phyloP scores from a whole-genome alignment of 495 filamentous ascomycete species.

The Glutinoglossum americanum region DNA sequence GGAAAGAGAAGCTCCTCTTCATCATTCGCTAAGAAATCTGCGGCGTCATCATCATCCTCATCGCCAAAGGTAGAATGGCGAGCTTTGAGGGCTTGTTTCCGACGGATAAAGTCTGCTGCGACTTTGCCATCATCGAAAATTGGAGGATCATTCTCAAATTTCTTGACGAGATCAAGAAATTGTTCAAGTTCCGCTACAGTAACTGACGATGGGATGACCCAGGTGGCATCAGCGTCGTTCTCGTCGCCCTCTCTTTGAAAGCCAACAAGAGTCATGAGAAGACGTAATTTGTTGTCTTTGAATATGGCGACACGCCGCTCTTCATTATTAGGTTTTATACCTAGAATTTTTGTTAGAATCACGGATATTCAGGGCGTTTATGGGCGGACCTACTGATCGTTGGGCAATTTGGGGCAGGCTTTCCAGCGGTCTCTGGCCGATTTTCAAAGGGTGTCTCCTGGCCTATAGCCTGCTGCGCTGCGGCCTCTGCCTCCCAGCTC shows the following conservation, averaged over 20 bases:
- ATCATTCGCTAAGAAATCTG: slow-evolving; percentile 20
- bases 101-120: slow-evolving; percentile 55
- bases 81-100: slow-evolving; percentile 41
- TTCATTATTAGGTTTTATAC: slow-evolving; percentile 47
- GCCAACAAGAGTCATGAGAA: slow-evolving; percentile 60
- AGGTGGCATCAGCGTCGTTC: slow-evolving; percentile 53
- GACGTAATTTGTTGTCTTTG: slow-evolving; percentile 72
- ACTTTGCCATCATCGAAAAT: slow-evolving; percentile 45
- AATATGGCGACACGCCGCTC: slow-evolving; percentile 52
- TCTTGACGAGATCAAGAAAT: slow-evolving; percentile 38
- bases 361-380: slow-evolving; percentile 8
- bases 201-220: slow-evolving; percentile 53
- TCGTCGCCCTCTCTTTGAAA: slow-evolving; percentile 43
- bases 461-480: slow-evolving; percentile 19
- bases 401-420: slow-evolving; percentile 6
- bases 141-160: slow-evolving; percentile 49
- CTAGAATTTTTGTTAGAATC: slow-evolving; percentile 15
- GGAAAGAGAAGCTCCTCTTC: slow-evolving; percentile 52
- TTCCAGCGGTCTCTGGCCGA: slow-evolving; percentile 6
- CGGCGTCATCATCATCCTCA: slow-evolving; percentile 23
- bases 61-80: slow-evolving; percentile 31
- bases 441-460: slow-evolving; percentile 11
- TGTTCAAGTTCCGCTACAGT: slow-evolving; percentile 40
- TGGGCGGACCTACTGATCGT: slow-evolving; percentile 1
- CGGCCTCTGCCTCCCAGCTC: slow-evolving; percentile 53